These are phyloP conservation scores for Dichomitus squalens DNA, from an alignment of 1,284 basidiomycete genomes.

Conservation along the genomic window DNA sequence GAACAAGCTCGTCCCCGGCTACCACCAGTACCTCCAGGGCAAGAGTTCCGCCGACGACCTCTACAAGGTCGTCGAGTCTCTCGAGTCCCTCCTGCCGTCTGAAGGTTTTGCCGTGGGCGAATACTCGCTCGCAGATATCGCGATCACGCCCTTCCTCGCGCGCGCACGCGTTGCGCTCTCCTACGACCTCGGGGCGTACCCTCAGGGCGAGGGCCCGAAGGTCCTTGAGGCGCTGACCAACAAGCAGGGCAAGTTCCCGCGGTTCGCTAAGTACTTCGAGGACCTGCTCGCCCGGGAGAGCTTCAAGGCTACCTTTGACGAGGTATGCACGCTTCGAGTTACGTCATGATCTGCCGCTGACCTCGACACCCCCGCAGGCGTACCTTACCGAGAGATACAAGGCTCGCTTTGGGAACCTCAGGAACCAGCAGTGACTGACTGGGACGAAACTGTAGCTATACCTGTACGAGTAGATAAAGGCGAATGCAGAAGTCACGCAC, in stretches of 20 bases:
- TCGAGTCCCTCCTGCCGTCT: slow-evolving; percentile 35
- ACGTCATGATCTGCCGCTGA: neutral
- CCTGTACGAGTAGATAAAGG: neutral
- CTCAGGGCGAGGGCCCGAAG: slow-evolving; percentile 19
- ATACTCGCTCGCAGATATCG: slow-evolving; percentile 21
- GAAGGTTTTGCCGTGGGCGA: slow-evolving; percentile 14
- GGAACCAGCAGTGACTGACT: neutral
- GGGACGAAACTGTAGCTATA: neutral
- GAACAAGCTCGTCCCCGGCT: slow-evolving; percentile 44
- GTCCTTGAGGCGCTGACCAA: slow-evolving; percentile 8
- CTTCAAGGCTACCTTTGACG: slow-evolving; percentile 34
- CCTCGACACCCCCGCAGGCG: neutral
- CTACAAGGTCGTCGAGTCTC: slow-evolving; percentile 32
- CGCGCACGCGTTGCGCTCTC: slow-evolving; percentile 13
- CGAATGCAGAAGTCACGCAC: too few relatives aligned
- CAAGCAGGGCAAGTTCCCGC: slow-evolving; percentile 27
- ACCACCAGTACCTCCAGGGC: slow-evolving; percentile 32
- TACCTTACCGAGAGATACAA: slow-evolving; percentile 14
- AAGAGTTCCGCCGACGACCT: slow-evolving; percentile 45
- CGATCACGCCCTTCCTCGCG: slow-evolving; percentile 19
- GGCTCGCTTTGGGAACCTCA: slow-evolving; percentile 7
- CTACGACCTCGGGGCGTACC: slow-evolving; percentile 18
- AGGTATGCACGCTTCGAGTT: slow-evolving; percentile 23
- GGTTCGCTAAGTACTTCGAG: slow-evolving; percentile 32
- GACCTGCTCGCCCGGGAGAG: slow-evolving; percentile 34